Percentiles rank a stretch among this genome's conserved stretches.
phyloP scores from a whole-genome alignment of 2,329 filamentous ascomycete species.

The Rhinocladiella mackenziei region DNA sequence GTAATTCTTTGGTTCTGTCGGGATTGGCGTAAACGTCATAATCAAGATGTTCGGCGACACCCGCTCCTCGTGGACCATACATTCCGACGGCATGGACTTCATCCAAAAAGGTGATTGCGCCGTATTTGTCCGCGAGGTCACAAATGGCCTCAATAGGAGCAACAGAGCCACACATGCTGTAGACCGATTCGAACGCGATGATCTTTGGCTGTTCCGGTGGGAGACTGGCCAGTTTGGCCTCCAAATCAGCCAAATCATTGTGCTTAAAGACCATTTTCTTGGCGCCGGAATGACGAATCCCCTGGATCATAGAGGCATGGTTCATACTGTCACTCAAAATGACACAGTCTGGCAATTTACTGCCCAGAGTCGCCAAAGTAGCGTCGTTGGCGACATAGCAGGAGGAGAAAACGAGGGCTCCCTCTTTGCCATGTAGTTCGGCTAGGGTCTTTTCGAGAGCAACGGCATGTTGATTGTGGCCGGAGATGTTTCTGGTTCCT shows the following conservation, averaged over 20 bases:
- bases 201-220: conserved; percentile 87
- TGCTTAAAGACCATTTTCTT: conserved; percentile 99
- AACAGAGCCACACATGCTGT: conserved; percentile 98
- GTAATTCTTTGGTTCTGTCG: conserved; percentile 48
- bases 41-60: conserved; percentile 95
- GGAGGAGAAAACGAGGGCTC: conserved; percentile 89
- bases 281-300: conserved; percentile 93
- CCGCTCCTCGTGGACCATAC: conserved; percentile 94
- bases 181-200: conserved; percentile 97
- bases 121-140: conserved; percentile 94
- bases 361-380: conserved; percentile 91
- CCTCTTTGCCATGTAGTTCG: conserved; percentile 85
- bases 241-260: conserved; percentile 89
- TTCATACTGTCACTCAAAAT: conserved; percentile 97
- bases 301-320: conserved; percentile 99
- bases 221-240: conserved; percentile 84
- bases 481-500: conserved; percentile 95
- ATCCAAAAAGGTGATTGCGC: conserved; percentile 93
- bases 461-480: conserved; percentile 93
- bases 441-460: conserved; percentile 76
- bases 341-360: conserved; percentile 92
- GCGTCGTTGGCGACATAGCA: conserved; percentile 99
- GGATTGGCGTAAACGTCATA: conserved; percentile 79
- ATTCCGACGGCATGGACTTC: conserved; percentile 99
- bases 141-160: conserved; percentile 95